These are phyloP conservation scores for Dendrocalamus sinicus DNA, from an alignment of 176 grass and related monocot species.

Conservation along the genomic window DNA sequence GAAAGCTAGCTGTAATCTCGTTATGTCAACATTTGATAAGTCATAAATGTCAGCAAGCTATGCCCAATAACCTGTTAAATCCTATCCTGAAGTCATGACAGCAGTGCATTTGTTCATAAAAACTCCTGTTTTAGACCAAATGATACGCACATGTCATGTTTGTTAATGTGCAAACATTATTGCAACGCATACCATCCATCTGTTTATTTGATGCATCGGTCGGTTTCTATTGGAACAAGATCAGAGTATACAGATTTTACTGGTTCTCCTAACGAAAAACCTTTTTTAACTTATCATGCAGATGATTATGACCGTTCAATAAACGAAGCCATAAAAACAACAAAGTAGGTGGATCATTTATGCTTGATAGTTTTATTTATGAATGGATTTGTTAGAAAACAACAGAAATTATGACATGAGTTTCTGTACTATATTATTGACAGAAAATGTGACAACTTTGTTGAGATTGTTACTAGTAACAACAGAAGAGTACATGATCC, in stretches of 20 bases:
- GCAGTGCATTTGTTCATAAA: background rate
- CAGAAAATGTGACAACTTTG: constrained; percentile 69
- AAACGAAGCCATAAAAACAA: constrained; percentile 95
- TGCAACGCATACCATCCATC: background rate
- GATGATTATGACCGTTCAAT: constrained; percentile 99
- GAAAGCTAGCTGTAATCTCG: constrained; percentile 23
- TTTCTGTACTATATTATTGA: constrained; percentile 39
- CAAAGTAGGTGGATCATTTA: constrained; percentile 71
- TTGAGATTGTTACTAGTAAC: constrained; percentile 48
- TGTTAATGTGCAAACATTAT: constrained; percentile 25
- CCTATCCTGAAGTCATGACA: background rate
- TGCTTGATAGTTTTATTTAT: constrained; percentile 14
- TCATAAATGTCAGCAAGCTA: constrained; percentile 33
- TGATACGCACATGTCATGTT: constrained; percentile 1
- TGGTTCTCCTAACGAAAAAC: constrained; percentile 11
- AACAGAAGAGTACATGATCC: constrained; percentile 53
- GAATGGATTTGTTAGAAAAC: background rate
- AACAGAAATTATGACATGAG: constrained; percentile 37
- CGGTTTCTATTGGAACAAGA: constrained; percentile 27
- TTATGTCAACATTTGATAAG: constrained; percentile 27
- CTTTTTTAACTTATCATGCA: constrained; percentile 58
- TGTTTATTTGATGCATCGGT: constrained; percentile 17
- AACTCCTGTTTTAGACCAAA: background rate
- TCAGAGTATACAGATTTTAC: background rate
- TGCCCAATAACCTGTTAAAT: constrained; percentile 33